These are phyloP conservation scores for Pseudomassariella vexata DNA, from an alignment of 2,329 filamentous ascomycete species.

Conservation along the genomic window DNA sequence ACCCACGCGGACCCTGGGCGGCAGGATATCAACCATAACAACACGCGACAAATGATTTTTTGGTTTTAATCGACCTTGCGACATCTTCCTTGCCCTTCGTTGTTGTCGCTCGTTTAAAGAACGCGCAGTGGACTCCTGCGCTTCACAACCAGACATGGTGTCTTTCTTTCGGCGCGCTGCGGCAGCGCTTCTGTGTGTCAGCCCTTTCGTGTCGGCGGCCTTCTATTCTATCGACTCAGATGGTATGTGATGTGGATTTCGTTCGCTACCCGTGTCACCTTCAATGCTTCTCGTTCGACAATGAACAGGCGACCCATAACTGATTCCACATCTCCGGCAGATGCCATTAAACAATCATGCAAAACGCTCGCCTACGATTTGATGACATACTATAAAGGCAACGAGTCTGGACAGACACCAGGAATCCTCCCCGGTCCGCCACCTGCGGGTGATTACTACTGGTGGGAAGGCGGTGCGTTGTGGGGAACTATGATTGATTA, in stretches of 20 bases:
- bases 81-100: neutral
- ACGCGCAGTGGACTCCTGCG: neutral
- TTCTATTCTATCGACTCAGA: conserved; percentile 8
- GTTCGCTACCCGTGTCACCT: neutral
- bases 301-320: neutral
- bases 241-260: conserved; percentile 4
- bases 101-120: neutral
- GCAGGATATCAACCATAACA: no score
- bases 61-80: no score
- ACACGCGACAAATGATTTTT: no score
- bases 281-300: no score
- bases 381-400: conserved; percentile 26
- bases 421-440: conserved; percentile 26
- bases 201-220: conserved; percentile 5
- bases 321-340: conserved; percentile 17
- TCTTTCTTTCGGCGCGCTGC: conserved; percentile 6
- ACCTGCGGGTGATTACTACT: conserved; percentile 26
- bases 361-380: conserved; percentile 23
- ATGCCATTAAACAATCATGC: conserved; percentile 45
- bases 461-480: conserved; percentile 28
- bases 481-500: conserved; percentile 28
- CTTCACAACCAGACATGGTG: conserved; percentile 6
- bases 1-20: no score
- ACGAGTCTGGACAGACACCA: conserved; percentile 23
- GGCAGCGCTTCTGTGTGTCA: conserved; percentile 5